Percentiles rank a stretch among this genome's conserved stretches.
These are phyloP conservation scores for Raffaelea arxii DNA, from an alignment of 2,329 filamentous ascomycete species.

Conservation along the genomic window DNA sequence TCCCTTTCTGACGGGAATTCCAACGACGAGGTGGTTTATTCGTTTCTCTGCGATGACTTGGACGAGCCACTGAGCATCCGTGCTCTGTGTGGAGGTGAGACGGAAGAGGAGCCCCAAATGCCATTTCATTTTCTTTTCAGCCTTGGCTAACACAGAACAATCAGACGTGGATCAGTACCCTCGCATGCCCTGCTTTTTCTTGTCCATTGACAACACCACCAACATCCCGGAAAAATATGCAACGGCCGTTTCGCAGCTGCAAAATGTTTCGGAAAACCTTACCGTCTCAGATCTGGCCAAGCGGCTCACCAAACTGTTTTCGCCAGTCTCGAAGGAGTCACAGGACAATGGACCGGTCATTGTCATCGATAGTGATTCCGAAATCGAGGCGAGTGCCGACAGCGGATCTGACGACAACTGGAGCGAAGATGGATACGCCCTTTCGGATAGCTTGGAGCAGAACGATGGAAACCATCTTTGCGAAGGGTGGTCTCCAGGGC, in stretches of 20 bases:
- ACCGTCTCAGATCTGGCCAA: neutral
- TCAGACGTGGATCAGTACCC: constrained; percentile 28
- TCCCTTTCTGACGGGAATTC: constrained; percentile 53
- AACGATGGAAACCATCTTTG: too few relatives aligned
- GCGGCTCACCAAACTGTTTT: constrained; percentile 2
- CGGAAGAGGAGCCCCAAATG: too few relatives aligned
- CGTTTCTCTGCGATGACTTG: constrained; percentile 26
- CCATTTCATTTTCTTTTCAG: neutral
- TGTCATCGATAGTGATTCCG: too few relatives aligned
- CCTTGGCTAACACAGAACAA: neutral
- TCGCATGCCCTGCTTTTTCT: constrained; percentile 26
- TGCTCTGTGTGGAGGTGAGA: constrained; percentile 24
- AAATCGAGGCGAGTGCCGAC: constrained; percentile 18
- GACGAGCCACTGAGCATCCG: constrained; percentile 24
- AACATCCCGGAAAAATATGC: constrained; percentile 16
- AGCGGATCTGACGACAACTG: constrained; percentile 13
- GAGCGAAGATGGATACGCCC: constrained; percentile 15
- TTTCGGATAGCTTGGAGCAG: too few relatives aligned
- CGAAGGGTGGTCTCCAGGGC: too few relatives aligned
- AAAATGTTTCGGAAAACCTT: neutral
- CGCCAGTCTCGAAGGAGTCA: too few relatives aligned
- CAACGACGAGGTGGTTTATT: constrained; percentile 63
- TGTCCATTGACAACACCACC: constrained; percentile 33
- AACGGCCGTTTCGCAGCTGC: neutral
- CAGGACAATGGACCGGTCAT: too few relatives aligned